A percentile compares a stretch with the other conserved stretches of the same genome.
These are phyloP conservation scores for Leptoxyphium fumago DNA, from an alignment of 2,329 filamentous ascomycete genomes.

Conservation along the genomic window DNA sequence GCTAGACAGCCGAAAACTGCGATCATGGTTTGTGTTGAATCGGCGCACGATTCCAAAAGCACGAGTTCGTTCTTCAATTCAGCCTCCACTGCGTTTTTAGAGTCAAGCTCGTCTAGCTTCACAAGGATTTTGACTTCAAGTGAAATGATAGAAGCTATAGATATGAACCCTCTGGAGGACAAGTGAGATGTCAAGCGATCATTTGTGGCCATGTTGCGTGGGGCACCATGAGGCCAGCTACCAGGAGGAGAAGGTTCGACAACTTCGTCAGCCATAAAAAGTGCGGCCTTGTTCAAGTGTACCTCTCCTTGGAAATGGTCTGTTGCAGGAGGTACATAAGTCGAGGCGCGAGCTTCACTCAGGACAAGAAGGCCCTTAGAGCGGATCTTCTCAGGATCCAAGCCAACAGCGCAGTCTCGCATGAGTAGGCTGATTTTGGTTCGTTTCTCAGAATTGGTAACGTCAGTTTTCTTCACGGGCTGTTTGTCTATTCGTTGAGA, in stretches of 20 bases:
- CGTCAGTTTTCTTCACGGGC: constrained; percentile 39
- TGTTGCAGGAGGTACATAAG: constrained; percentile 42
- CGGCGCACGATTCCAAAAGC: constrained; percentile 86
- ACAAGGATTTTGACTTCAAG: constrained; percentile 55
- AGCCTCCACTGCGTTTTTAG: constrained; percentile 56
- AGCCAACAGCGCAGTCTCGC: constrained; percentile 64
- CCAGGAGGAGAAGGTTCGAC: constrained; percentile 29
- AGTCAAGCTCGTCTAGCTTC: constrained; percentile 38
- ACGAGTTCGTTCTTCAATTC: constrained; percentile 76
- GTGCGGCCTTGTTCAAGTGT: constrained; percentile 62
- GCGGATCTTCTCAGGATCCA: constrained; percentile 62
- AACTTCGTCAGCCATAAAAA: constrained; percentile 68
- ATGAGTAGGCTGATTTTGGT: constrained; percentile 59
- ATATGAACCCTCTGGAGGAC: constrained; percentile 59
- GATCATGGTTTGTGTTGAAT: constrained; percentile 88
- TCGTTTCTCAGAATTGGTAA: constrained; percentile 20
- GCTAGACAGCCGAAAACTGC: constrained; percentile 62
- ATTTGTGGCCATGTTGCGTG: constrained; percentile 8
- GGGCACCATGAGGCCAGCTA: background rate
- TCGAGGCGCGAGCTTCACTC: constrained; percentile 60
- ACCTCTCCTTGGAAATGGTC: constrained; percentile 32
- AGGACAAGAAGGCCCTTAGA: constrained; percentile 70
- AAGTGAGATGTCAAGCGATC: constrained; percentile 28
- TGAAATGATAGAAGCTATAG: constrained; percentile 74
- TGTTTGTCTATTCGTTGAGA: background rate